Evolutionary conservation across 345 rosid species (phyloP).

Genomic region (Hypericum androsaemum): DNA sequence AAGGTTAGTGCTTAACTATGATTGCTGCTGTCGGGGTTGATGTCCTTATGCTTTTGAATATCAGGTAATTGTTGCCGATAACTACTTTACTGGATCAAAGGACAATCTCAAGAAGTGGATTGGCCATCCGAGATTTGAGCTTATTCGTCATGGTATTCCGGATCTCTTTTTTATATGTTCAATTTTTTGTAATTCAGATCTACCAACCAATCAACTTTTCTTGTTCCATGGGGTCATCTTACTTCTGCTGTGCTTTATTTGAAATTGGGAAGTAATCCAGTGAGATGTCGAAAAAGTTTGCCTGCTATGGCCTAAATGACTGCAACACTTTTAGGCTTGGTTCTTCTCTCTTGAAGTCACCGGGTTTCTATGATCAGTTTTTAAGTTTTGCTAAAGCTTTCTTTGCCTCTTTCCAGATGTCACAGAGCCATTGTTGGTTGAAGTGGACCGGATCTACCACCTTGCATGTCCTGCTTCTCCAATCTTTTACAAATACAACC

Average conservation of each 20-base stretch:
- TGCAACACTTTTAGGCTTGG: too few relatives aligned
- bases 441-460: constrained; percentile 94
- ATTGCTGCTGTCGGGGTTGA: background rate
- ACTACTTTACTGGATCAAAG: constrained; percentile 86
- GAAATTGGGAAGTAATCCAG: too few relatives aligned
- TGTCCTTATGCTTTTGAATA: background rate
- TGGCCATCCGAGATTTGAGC: constrained; percentile 95
- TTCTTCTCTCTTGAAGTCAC: too few relatives aligned
- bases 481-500: constrained; percentile 85
- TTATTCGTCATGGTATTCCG: constrained; percentile 77
- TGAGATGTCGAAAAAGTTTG: too few relatives aligned
- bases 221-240: too few relatives aligned
- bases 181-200: background rate
- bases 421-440: constrained; percentile 72
- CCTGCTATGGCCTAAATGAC: too few relatives aligned
- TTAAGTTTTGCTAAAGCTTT: too few relatives aligned
- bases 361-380: too few relatives aligned
- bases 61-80: constrained; percentile 87
- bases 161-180: background rate
- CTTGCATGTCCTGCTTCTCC: constrained; percentile 99
- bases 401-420: constrained; percentile 40
- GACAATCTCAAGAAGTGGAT: constrained; percentile 84
- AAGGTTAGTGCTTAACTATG: background rate
- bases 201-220: too few relatives aligned
- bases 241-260: too few relatives aligned